Percentiles rank a stretch among this genome's conserved stretches.
These are phyloP conservation scores for Trichoderma koningiopsis DNA, from an alignment of 2,329 filamentous ascomycete species.

Conservation along the genomic window DNA sequence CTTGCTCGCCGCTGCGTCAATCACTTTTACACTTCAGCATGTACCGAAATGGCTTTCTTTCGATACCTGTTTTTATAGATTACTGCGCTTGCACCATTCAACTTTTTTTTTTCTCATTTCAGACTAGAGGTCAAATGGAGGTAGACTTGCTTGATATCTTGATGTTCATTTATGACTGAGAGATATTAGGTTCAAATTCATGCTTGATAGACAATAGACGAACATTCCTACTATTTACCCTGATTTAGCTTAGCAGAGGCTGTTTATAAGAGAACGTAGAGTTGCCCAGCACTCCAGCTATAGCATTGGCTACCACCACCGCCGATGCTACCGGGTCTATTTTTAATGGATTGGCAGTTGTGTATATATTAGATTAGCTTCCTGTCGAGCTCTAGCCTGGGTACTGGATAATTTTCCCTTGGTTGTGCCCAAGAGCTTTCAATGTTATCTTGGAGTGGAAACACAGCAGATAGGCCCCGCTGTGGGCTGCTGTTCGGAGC, in stretches of 20 bases:
- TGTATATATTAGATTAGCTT: no score
- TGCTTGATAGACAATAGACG: constrained; percentile 20
- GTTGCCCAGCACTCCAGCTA: no score
- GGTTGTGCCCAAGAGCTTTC: background rate
- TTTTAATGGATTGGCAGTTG: no score
- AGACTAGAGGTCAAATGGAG: background rate
- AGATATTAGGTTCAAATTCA: background rate
- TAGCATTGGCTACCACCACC: no score
- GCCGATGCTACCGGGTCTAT: no score
- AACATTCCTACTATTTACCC: background rate
- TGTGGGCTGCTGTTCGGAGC: constrained; percentile 16
- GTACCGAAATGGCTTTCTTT: constrained; percentile 22
- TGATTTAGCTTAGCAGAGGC: no score
- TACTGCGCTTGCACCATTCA: constrained; percentile 24
- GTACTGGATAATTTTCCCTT: background rate
- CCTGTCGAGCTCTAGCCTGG: no score
- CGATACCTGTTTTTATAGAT: constrained; percentile 27
- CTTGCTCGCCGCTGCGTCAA: constrained; percentile 17
- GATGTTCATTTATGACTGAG: background rate
- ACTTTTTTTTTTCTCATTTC: background rate
- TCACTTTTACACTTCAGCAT: constrained; percentile 21
- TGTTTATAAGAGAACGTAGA: no score
- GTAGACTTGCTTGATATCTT: background rate
- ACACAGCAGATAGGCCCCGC: constrained; percentile 20
- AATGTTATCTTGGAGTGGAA: background rate